Evolutionary conservation across 805 yeast genomes (phyloP), one percentile per base, ranked within the genome.

Genomic region (Metschnikowia koreensis): DNA sequence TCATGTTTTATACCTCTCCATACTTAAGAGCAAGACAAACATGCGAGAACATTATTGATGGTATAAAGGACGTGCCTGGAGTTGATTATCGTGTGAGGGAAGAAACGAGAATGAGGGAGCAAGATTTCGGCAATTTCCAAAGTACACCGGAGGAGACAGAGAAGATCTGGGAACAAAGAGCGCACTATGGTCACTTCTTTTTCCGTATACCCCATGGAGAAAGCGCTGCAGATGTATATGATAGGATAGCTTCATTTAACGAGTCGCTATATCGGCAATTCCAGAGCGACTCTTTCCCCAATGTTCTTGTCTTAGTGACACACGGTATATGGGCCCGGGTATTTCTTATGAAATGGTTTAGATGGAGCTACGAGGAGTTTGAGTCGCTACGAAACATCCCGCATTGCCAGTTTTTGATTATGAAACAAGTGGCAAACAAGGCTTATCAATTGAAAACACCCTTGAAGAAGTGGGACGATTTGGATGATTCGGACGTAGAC

Each of bases 311-410:
- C 2, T 70, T 92, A 40, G 97, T 92, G 39, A 87, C 96, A 5
- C 97, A 92, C 66, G 97, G 97, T 9, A 89, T 92, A 13, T 90
- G 96, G 93, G 87, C 96, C 4, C 75, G 97, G 39, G 97, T 92
- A 8, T 92, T 92, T 61, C 68, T 92, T 41, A 90, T 91, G 91
- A 88, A 91, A 62, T 92, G 97, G 97, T 92, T 83, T 66, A 75
- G 96, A 52, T 92, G 97, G 97, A 79, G 87, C 1, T 93, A 87
- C 63, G 97, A 91, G 65, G 83, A 85, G 64, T 92, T 91, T 68
- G 97, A 92, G 68, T 78, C 85, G 43, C 76, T 92, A 55, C 80
- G 86, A 53, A 92, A 92, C 65, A 82, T 92, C 13, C 90, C 90
- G 1, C 94, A 92, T 65, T 93, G 97, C 62, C 83, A 85, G 57